Conservation (phyloP, 2,329 filamentous ascomycete species). For the Nemania sp. region DNA sequence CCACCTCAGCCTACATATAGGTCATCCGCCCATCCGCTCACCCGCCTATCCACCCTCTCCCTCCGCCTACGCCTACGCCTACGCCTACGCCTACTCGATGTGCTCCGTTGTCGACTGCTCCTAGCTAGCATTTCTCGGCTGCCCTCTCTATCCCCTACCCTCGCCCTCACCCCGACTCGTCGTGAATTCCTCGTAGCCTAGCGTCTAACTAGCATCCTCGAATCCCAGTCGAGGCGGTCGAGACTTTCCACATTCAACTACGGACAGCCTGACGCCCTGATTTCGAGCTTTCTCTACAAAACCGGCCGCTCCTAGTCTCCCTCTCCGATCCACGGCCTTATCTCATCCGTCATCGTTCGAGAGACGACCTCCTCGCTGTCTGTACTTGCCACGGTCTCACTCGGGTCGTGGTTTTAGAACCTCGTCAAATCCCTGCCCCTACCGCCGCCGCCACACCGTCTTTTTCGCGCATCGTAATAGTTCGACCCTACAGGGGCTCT, state of each 20-base stretch:
- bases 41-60: too few species aligned
- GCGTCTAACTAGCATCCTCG: neutral
- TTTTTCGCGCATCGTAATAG: neutral
- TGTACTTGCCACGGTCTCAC: neutral
- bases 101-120: neutral
- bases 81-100: too few species aligned
- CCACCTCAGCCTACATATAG: too few species aligned
- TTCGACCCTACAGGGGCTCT: neutral
- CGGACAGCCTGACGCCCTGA: neutral
- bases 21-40: neutral
- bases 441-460: neutral
- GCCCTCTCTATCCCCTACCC: neutral
- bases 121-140: neutral
- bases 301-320: neutral
- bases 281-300: neutral
- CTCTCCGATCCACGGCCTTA: neutral
- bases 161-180: neutral
- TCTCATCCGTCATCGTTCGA: neutral
- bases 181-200: neutral
- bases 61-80: too few species aligned
- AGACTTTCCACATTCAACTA: neutral
- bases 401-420: neutral
- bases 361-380: conserved; percentile 1
- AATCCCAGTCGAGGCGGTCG: neutral
- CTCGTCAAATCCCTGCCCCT: neutral